phyloP scores from a whole-genome alignment of 371 early-diverging fungal species.

The Zancudomyces culisetae region DNA sequence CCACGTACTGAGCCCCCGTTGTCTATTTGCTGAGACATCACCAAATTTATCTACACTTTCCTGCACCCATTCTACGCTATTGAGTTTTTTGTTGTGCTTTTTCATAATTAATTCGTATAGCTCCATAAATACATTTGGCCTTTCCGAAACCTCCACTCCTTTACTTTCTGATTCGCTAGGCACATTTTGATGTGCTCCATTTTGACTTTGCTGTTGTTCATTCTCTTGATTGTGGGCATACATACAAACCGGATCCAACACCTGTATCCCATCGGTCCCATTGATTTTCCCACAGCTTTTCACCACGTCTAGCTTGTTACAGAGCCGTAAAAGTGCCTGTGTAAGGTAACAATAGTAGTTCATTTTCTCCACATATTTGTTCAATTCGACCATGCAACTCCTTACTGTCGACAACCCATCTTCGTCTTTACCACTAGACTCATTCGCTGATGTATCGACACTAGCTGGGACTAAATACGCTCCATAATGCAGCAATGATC shows the following conservation, averaged over 20 bases:
- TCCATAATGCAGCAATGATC: constrained; percentile 3
- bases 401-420: constrained; percentile 9
- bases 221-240: too few species aligned
- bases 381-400: constrained; percentile 16
- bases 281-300: neutral
- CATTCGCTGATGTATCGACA: neutral
- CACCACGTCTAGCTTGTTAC: constrained; percentile 5
- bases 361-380: constrained; percentile 18
- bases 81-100: neutral
- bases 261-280: neutral
- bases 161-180: neutral
- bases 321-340: constrained; percentile 13
- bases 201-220: neutral
- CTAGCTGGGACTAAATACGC: neutral
- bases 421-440: too few species aligned
- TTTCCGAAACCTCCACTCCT: neutral
- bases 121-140: neutral
- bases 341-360: constrained; percentile 17
- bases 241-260: neutral
- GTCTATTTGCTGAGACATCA: neutral
- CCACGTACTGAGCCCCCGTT: neutral
- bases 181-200: neutral
- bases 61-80: neutral
- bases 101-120: neutral
- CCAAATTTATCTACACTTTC: neutral